Percentiles rank a stretch among this genome's conserved stretches.
These are phyloP conservation scores for Alternaria sp. DNA, from an alignment of 2,329 filamentous ascomycete genomes.

Conservation along the genomic window DNA sequence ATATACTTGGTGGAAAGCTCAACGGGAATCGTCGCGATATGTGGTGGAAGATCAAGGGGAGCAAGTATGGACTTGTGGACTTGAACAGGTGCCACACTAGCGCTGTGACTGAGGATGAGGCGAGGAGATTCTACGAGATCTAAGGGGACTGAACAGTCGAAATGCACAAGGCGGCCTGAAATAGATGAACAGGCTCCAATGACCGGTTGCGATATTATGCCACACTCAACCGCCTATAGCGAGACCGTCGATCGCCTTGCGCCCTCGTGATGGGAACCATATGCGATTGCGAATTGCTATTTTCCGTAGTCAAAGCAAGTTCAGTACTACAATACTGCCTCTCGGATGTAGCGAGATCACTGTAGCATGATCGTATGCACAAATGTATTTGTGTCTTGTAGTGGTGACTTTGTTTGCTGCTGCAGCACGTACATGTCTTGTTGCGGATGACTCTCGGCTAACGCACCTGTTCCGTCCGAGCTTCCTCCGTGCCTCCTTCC, in stretches of 20 bases:
- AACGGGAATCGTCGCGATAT: constrained; percentile 80
- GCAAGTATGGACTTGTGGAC: constrained; percentile 75
- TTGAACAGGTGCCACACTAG: constrained; percentile 67
- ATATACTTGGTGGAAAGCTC: constrained; percentile 71
- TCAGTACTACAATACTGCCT: no score
- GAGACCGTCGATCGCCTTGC: background rate
- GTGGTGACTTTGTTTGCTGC: background rate
- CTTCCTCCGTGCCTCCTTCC: background rate
- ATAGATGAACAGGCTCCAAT: background rate
- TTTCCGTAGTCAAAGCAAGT: no score
- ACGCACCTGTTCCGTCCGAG: background rate
- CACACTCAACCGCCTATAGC: no score
- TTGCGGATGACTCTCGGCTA: background rate
- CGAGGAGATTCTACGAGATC: constrained; percentile 52
- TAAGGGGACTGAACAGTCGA: background rate
- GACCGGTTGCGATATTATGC: no score
- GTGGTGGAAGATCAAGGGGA: constrained; percentile 75
- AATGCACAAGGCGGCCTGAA: background rate
- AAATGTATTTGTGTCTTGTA: background rate
- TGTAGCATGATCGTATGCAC: background rate
- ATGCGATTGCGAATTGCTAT: no score
- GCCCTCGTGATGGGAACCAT: no score
- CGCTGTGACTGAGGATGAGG: constrained; percentile 72
- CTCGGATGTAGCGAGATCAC: background rate
- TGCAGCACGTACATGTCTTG: background rate